Evolutionary conservation across 148 eudicot species (phyloP).

Genomic region (Hydrangea macrophylla): DNA sequence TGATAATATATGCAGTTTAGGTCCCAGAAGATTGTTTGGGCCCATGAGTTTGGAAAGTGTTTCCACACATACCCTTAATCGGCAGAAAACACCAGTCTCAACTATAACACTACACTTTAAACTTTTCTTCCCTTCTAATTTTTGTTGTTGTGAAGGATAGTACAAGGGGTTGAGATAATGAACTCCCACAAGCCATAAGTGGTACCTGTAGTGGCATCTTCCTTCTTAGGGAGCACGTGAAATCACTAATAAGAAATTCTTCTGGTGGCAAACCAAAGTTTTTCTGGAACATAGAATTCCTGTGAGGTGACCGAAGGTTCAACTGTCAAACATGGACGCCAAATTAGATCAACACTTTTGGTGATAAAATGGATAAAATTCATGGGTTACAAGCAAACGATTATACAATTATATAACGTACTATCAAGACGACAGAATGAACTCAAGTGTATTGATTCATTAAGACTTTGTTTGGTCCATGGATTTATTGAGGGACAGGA

Average conservation of each 20-base stretch:
- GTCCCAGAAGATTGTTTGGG: too few relatives aligned
- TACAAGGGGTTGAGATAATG: background rate
- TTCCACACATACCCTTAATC: too few relatives aligned
- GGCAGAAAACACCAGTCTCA: too few relatives aligned
- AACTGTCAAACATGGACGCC: constrained; percentile 45
- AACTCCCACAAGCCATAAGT: background rate
- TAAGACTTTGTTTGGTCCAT: too few relatives aligned
- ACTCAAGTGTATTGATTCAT: constrained; percentile 1
- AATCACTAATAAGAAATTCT: constrained; percentile 89
- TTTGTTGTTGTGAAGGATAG: too few relatives aligned
- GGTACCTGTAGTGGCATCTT: constrained; percentile 82
- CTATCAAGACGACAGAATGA: background rate
- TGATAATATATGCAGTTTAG: too few relatives aligned
- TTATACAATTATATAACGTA: background rate
- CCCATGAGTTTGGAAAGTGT: too few relatives aligned
- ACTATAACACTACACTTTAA: too few relatives aligned
- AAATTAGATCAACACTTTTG: constrained; percentile 14
- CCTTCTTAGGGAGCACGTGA: constrained; percentile 67
- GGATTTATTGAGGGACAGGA: too few relatives aligned
- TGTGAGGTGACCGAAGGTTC: constrained; percentile 77
- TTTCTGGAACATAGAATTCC: constrained; percentile 80
- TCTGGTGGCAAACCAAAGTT: constrained; percentile 76
- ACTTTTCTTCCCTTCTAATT: too few relatives aligned
- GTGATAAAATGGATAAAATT: background rate
- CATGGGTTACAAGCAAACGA: background rate